phyloP scores from a whole-genome alignment of 345 rosid genomes.

The Zanthoxylum bungeanum region DNA sequence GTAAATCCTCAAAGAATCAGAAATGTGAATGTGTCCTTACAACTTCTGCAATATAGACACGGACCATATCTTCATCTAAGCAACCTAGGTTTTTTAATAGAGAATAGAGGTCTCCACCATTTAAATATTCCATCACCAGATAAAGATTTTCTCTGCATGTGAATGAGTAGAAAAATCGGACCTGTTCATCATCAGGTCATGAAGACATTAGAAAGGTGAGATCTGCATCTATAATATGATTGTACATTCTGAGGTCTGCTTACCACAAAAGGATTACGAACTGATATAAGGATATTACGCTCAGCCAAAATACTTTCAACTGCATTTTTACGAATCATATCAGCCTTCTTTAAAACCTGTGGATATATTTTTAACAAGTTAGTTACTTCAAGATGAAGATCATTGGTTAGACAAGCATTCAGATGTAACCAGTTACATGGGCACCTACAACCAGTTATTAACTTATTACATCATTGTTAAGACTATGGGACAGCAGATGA shows the following conservation, averaged over 20 bases:
- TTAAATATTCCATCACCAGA: slow-evolving; percentile 95
- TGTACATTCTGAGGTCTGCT: slow-evolving; percentile 23
- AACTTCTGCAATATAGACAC: slow-evolving; percentile 88
- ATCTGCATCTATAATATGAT: slow-evolving; percentile 12
- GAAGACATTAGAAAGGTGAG: slow-evolving; percentile 22
- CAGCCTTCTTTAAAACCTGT: slow-evolving; percentile 92
- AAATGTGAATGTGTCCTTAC: slow-evolving; percentile 48
- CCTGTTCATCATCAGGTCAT: slow-evolving; percentile 57
- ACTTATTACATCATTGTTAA: background rate
- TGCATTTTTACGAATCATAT: slow-evolving; percentile 96
- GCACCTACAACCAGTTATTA: background rate
- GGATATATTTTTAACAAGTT: slow-evolving; percentile 11
- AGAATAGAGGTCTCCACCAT: slow-evolving; percentile 97
- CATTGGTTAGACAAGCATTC: background rate
- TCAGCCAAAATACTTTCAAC: slow-evolving; percentile 96
- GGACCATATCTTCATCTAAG: slow-evolving; percentile 93
- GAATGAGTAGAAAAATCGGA: slow-evolving; percentile 95
- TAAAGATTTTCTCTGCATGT: slow-evolving; percentile 97
- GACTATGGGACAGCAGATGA: background rate
- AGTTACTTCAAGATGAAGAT: background rate
- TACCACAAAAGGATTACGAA: slow-evolving; percentile 98
- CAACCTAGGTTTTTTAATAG: slow-evolving; percentile 84
- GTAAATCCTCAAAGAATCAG: background rate
- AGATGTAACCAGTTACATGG: background rate
- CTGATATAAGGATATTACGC: slow-evolving; percentile 88